phyloP scores from a whole-genome alignment of 371 early-diverging fungal genomes.

The Batrachochytrium dendrobatidis region DNA sequence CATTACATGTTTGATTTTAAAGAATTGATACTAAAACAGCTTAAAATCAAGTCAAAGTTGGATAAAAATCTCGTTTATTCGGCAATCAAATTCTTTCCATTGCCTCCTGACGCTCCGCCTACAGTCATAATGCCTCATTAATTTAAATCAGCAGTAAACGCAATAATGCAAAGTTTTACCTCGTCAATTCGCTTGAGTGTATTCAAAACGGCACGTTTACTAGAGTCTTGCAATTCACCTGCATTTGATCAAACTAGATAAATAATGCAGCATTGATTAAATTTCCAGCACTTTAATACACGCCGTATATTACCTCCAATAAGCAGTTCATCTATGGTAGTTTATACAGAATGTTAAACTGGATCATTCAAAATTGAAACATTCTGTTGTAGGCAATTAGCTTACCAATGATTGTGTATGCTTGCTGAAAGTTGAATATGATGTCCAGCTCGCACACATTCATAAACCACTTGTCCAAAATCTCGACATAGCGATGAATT shows the following conservation, averaged over 20 bases:
- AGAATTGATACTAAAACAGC: too few species aligned
- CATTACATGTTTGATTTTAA: too few species aligned
- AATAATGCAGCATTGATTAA: background rate
- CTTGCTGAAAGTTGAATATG: conserved; percentile 59
- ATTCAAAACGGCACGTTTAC: conserved; percentile 40
- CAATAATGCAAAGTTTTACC: too few species aligned
- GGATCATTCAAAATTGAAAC: background rate
- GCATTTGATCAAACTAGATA: conserved; percentile 14
- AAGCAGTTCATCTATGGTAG: conserved; percentile 10
- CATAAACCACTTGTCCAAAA: conserved; percentile 93
- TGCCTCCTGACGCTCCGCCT: too few species aligned
- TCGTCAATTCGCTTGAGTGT: conserved; percentile 43
- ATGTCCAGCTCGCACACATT: conserved; percentile 79
- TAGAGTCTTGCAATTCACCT: conserved; percentile 45
- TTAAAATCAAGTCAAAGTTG: too few species aligned
- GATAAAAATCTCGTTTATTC: too few species aligned
- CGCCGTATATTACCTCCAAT: conserved; percentile 13
- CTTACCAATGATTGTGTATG: conserved; percentile 40
- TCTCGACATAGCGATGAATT: conserved; percentile 95
- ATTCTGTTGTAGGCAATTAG: background rate
- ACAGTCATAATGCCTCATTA: too few species aligned
- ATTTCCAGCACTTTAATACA: background rate
- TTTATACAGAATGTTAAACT: background rate
- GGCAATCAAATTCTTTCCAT: too few species aligned
- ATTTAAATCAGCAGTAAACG: too few species aligned